phyloP scores from a whole-genome alignment of 2,329 filamentous ascomycete genomes.

The Neurospora crassa region DNA sequence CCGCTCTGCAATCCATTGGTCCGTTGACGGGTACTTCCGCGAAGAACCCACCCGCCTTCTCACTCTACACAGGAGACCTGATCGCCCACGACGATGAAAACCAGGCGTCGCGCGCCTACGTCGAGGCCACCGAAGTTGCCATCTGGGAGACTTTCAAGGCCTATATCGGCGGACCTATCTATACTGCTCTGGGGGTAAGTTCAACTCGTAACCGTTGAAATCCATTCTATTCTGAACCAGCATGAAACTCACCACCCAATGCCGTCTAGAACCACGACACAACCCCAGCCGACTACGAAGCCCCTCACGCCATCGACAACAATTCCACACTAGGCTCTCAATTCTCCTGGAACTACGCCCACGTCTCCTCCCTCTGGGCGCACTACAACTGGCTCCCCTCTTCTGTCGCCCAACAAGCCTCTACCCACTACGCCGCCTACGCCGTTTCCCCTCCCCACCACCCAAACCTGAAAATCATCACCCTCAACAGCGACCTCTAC shows the following conservation, averaged over 20 bases:
- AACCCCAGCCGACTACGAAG: constrained; percentile 42
- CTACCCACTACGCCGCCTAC: constrained; percentile 46
- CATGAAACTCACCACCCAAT: too few species aligned
- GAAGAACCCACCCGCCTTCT: constrained; percentile 37
- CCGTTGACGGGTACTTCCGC: constrained; percentile 44
- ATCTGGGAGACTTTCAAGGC: constrained; percentile 45
- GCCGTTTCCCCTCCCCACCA: constrained; percentile 39
- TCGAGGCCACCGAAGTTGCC: constrained; percentile 23
- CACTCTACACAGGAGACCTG: constrained; percentile 47
- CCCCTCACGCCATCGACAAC: constrained; percentile 39
- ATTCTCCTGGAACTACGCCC: constrained; percentile 48
- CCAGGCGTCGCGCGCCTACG: constrained; percentile 40
- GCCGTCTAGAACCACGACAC: constrained; percentile 36
- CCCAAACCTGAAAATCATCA: constrained; percentile 34
- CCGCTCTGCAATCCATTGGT: constrained; percentile 44
- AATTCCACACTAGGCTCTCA: constrained; percentile 40
- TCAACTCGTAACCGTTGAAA: constrained; percentile 16
- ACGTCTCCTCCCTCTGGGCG: constrained; percentile 44
- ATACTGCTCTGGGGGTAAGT: constrained; percentile 37
- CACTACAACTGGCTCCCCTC: constrained; percentile 45
- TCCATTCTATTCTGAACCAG: too few species aligned
- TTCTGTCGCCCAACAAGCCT: constrained; percentile 34
- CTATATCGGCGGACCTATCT: constrained; percentile 47
- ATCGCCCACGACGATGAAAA: constrained; percentile 44
- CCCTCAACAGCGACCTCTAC: constrained; percentile 36